Evolutionary conservation across 2,329 filamentous ascomycete genomes (phyloP).

Genomic region (Neoascochyta sp.): DNA sequence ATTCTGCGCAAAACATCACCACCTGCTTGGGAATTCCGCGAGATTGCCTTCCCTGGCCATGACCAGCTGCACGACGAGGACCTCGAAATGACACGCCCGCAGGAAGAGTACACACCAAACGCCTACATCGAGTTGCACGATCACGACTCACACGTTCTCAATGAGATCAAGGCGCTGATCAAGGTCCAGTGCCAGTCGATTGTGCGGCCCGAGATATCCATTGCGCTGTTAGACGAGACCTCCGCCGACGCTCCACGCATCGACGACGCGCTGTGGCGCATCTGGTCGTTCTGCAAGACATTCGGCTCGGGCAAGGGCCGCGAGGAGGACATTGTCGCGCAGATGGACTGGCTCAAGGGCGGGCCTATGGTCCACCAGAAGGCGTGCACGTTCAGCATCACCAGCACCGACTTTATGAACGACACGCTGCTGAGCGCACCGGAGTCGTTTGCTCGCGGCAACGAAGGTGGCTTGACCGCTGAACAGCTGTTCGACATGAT

Average conservation of each 20-base stretch:
- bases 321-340: slow-evolving; percentile 57
- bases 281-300: slow-evolving; percentile 63
- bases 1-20: slow-evolving; percentile 53
- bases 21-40: slow-evolving; percentile 58
- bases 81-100: slow-evolving; percentile 44
- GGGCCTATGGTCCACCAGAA: slow-evolving; percentile 51
- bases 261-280: slow-evolving; percentile 61
- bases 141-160: slow-evolving; percentile 52
- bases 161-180: slow-evolving; percentile 55
- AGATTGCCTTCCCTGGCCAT: slow-evolving; percentile 53
- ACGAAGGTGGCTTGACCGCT: slow-evolving; percentile 51
- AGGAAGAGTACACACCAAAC: slow-evolving; percentile 52
- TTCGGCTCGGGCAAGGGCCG: slow-evolving; percentile 58
- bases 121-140: slow-evolving; percentile 52
- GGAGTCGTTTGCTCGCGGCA: slow-evolving; percentile 57
- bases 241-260: slow-evolving; percentile 49
- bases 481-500: slow-evolving; percentile 61
- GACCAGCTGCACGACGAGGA: slow-evolving; percentile 41
- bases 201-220: slow-evolving; percentile 54
- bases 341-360: slow-evolving; percentile 62
- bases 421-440: slow-evolving; percentile 55
- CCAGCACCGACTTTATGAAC: slow-evolving; percentile 51
- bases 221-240: slow-evolving; percentile 50
- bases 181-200: slow-evolving; percentile 53
- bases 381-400: slow-evolving; percentile 44